A percentile compares a stretch with the other conserved stretches of the same genome.
Evolutionary conservation across 164 flowering plant genomes (phyloP).

Genomic region (Berberis thunbergii): DNA sequence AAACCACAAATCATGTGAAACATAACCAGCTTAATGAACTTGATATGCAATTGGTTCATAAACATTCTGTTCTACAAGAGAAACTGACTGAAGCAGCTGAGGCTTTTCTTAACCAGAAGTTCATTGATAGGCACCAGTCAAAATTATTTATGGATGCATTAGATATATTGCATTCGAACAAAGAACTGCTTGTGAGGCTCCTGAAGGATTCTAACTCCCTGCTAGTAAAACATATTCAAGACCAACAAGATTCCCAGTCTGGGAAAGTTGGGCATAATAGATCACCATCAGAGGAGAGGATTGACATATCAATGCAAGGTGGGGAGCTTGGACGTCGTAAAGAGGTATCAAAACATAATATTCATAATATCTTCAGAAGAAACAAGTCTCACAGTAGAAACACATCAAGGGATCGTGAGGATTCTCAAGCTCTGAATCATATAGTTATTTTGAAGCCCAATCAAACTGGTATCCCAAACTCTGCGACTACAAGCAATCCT

Average conservation of each 20-base stretch:
- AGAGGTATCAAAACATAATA: constrained; percentile 15
- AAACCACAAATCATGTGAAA: constrained; percentile 13
- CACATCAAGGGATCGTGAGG: constrained; percentile 16
- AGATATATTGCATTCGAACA: constrained; percentile 45
- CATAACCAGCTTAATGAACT: constrained; percentile 22
- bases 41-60: constrained; percentile 13
- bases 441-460: constrained; percentile 80
- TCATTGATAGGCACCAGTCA: constrained; percentile 26
- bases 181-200: constrained; percentile 41
- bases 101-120: constrained; percentile 44
- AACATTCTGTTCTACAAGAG: constrained; percentile 29
- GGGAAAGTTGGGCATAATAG: constrained; percentile 22
- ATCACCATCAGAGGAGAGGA: constrained; percentile 18
- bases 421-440: constrained; percentile 33
- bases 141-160: constrained; percentile 56
- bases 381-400: constrained; percentile 33
- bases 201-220: constrained; percentile 50
- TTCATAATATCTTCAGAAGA: constrained; percentile 43
- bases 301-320: constrained; percentile 8
- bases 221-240: constrained; percentile 36
- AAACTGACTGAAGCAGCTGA: constrained; percentile 46
- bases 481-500: constrained; percentile 18
- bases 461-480: constrained; percentile 18
- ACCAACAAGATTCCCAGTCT: constrained; percentile 20
- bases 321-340: constrained; percentile 27